Percentiles rank a stretch among this genome's conserved stretches.
Conservation (phyloP, 2,329 filamentous ascomycete species). For the Apiospora arundinis region DNA sequence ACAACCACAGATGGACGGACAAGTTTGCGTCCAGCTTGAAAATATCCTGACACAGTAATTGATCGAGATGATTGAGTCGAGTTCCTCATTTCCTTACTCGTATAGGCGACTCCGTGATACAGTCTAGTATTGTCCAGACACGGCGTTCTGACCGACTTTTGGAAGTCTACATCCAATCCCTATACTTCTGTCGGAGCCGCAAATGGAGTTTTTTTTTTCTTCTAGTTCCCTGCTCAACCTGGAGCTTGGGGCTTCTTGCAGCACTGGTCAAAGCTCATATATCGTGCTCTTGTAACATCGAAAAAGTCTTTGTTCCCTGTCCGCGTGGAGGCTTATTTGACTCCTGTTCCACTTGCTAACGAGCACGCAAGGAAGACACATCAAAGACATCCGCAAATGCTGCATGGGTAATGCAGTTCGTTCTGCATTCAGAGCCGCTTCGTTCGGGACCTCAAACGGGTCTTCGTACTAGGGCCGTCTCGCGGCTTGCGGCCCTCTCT, state of each 20-base stretch:
- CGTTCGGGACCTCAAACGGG: conserved; percentile 10
- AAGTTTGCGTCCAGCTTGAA: background rate
- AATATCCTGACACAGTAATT: conserved; percentile 14
- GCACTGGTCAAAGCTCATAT: conserved; percentile 5
- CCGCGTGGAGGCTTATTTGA: conserved; percentile 10
- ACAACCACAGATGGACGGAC: background rate
- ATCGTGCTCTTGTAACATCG: conserved; percentile 11
- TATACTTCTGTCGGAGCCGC: conserved; percentile 7
- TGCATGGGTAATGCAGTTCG: conserved; percentile 10
- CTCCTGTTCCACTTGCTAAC: conserved; percentile 2
- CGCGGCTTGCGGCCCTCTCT: conserved; percentile 6
- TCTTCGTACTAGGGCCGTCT: conserved; percentile 14
- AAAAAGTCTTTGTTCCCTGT: background rate
- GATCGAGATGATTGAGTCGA: conserved; percentile 17
- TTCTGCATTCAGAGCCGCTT: conserved; percentile 10
- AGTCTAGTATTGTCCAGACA: conserved; percentile 10
- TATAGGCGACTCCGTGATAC: background rate
- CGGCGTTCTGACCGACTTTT: conserved; percentile 10
- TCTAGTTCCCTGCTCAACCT: conserved; percentile 7
- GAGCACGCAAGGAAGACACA: conserved; percentile 14
- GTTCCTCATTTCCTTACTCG: background rate
- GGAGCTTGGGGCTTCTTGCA: conserved; percentile 8
- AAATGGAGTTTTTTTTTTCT: background rate
- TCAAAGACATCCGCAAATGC: conserved; percentile 7
- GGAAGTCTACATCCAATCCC: background rate